Base-by-base conservation (phyloP, 441 rosid genomes). In the Francoa sonchifolia region DNA sequence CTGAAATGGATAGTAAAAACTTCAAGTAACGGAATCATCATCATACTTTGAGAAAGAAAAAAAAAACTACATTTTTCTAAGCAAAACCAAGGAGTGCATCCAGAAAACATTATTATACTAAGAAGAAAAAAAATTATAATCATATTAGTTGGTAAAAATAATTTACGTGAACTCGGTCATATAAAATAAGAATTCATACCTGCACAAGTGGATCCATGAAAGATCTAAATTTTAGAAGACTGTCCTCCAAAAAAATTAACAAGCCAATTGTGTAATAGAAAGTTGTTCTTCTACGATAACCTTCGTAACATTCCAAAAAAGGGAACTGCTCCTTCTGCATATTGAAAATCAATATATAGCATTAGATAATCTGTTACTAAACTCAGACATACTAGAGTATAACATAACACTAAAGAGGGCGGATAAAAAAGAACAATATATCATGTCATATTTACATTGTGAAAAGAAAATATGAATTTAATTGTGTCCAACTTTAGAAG, bases 281-380 rank as follows among this genome's bases (percentile, higher is more conserved):
- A 4, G 87, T 93, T 30, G 97, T 88, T 68, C 99, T 74, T 75
- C 86, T 93, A 54, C 97, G 94, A n/a, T 88, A 82, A 64, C 96
- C 82, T 78, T 90, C 77, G 39, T 68, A 67, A 49, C 88, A 88
- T 59, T 80, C 97, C 39, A 93, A 53, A 64, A 88, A 93, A 8
- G 92, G 97, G 57, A 93, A 88, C 53, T 76, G 93, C 66, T 88
- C 99, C 69, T 88, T 80, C 99, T 93, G 78, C 52, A 76, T 61
- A 56, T 33, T 47, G 35, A 54, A 44, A 20, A 54, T 12, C 48
- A 49, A 41, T 27, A 58, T 27, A 44, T 33, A 44, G 12, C 33
- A 4, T 4, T 32, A 9, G 15, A 13, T 2, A 13, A 23, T 19
- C 22, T 25, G 11, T 6, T 8, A 23, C 1, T 10, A 41, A 23